Evolutionary conservation across 345 rosid genomes (phyloP).

Genomic region (Noccaea caerulescens): DNA sequence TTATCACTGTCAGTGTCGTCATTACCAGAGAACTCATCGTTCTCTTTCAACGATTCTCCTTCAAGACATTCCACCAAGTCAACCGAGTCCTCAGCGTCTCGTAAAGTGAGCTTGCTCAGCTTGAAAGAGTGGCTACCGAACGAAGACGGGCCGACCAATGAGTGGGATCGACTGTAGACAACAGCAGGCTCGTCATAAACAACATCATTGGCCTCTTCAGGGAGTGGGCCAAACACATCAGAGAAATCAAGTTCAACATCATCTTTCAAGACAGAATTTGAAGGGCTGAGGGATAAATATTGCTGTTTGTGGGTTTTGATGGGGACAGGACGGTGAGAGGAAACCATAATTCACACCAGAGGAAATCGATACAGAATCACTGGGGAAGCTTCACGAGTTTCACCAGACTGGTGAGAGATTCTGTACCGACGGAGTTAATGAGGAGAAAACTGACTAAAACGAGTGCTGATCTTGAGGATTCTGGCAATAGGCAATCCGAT

Average conservation of each 20-base stretch:
- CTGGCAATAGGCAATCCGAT: constrained; percentile 73
- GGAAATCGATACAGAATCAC: constrained; percentile 31
- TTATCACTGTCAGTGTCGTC: constrained; percentile 44
- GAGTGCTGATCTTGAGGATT: constrained; percentile 61
- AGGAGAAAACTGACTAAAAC: constrained; percentile 54
- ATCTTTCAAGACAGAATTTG: constrained; percentile 30
- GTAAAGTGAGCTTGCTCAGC: constrained; percentile 64
- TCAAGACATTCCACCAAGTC: constrained; percentile 53
- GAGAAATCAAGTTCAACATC: constrained; percentile 45
- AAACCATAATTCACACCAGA: constrained; percentile 29
- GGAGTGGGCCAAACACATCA: constrained; percentile 48
- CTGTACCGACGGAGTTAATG: constrained; percentile 54
- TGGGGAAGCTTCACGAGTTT: constrained; percentile 21
- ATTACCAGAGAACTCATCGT: constrained; percentile 46
- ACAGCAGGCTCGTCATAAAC: constrained; percentile 71
- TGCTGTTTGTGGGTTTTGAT: constrained; percentile 32
- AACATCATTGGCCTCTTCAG: constrained; percentile 31
- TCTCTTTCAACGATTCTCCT: constrained; percentile 43
- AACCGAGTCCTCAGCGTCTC: constrained; percentile 54
- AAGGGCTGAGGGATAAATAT: constrained; percentile 35
- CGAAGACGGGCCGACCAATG: constrained; percentile 87
- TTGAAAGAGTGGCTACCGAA: constrained; percentile 61
- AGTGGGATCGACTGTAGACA: constrained; percentile 79
- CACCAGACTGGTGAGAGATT: constrained; percentile 48
- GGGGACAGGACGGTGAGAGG: constrained; percentile 39